Percentiles rank a stretch among this genome's conserved stretches.
phyloP scores from a whole-genome alignment of 139 green algal genomes.

The Micractinium sp. region DNA sequence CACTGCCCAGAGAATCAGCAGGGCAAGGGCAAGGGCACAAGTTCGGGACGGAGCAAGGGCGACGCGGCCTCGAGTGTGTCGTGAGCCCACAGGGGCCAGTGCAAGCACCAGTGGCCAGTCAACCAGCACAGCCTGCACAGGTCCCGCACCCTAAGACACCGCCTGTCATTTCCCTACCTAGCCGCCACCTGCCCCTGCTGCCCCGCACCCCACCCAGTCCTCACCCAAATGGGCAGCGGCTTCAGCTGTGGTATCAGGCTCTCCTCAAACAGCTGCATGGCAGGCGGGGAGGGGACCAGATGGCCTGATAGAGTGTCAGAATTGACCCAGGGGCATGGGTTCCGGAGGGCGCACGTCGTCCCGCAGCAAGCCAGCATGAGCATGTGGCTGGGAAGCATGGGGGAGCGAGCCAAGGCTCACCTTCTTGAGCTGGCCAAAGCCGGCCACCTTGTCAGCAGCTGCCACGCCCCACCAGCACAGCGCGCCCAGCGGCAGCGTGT shows the following conservation, averaged over 20 bases:
- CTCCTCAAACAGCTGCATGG: neutral
- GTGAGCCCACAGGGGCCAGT: neutral
- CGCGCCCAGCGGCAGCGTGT: conserved; percentile 1
- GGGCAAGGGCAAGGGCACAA: no score
- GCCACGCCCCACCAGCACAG: neutral
- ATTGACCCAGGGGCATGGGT: neutral
- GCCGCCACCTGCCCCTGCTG: neutral
- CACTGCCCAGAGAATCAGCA: no score
- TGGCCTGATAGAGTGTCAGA: neutral
- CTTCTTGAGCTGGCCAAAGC: neutral
- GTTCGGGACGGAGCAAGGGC: no score
- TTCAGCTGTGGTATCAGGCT: conserved; percentile 16
- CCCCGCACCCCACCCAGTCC: neutral
- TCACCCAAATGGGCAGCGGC: conserved; percentile 13
- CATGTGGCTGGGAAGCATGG: neutral
- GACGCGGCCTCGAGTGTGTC: neutral
- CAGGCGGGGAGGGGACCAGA: no score
- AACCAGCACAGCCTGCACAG: neutral
- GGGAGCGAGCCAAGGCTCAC: no score
- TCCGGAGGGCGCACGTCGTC: no score
- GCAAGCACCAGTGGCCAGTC: neutral
- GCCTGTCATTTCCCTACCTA: neutral
- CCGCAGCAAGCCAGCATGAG: neutral
- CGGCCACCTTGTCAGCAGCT: neutral
- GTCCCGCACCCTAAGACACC: no score